These are phyloP conservation scores for Aquilaria sinensis DNA, from an alignment of 345 rosid species.

Conservation along the genomic window DNA sequence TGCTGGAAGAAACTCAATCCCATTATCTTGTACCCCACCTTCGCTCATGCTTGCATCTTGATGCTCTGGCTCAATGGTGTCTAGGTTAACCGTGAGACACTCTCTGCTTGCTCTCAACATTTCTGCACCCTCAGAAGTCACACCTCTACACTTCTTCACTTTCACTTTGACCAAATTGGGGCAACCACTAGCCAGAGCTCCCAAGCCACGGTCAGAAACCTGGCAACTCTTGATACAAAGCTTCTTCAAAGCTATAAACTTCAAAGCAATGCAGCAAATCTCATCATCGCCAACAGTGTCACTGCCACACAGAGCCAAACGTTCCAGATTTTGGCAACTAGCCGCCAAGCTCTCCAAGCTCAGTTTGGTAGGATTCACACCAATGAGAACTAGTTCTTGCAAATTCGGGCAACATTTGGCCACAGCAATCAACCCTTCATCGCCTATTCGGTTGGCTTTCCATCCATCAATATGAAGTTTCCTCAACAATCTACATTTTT, in stretches of 20 bases:
- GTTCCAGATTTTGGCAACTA: conserved; percentile 57
- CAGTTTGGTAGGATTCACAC: conserved; percentile 62
- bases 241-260: conserved; percentile 60
- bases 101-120: conserved; percentile 47
- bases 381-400: conserved; percentile 68
- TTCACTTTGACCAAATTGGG: conserved; percentile 71
- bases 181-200: conserved; percentile 61
- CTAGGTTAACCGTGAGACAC: conserved; percentile 49
- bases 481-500: conserved; percentile 49
- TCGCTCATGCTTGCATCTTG: conserved; percentile 45
- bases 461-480: conserved; percentile 83
- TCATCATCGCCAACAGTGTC: conserved; percentile 69
- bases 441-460: conserved; percentile 66
- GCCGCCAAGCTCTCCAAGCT: conserved; percentile 56
- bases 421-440: conserved; percentile 53
- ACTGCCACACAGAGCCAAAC: conserved; percentile 74
- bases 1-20: conserved; percentile 36
- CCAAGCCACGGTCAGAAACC: conserved; percentile 51
- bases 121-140: conserved; percentile 41
- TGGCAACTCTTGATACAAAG: conserved; percentile 78
- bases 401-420: conserved; percentile 57
- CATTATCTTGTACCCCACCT: conserved; percentile 47
- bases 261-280: conserved; percentile 63
- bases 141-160: conserved; percentile 72
- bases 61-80: conserved; percentile 43